Percentiles rank a stretch among this genome's conserved stretches.
Conservation (phyloP, 108 stramenopile species). For the Epithemia pelagica region DNA sequence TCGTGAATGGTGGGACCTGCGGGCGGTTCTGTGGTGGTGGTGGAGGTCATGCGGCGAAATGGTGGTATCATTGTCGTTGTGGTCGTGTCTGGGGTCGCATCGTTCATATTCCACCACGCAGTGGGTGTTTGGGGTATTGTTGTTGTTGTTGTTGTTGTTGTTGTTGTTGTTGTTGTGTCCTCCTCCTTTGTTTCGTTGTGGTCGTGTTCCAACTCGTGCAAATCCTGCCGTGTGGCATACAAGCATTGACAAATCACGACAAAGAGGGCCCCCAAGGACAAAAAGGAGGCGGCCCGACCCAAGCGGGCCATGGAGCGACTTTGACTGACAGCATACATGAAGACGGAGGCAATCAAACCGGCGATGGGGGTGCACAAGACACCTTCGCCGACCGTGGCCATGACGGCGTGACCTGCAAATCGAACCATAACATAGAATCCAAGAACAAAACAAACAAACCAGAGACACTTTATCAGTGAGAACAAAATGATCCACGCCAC, state of each 20-base stretch:
- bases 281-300: conserved; percentile 36
- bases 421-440: background rate
- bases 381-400: background rate
- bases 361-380: conserved; percentile 48
- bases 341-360: conserved; percentile 46
- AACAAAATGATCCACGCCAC: too few species aligned
- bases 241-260: conserved; percentile 59
- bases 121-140: background rate
- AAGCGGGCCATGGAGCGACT: conserved; percentile 59
- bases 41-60: background rate
- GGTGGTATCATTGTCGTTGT: too few species aligned
- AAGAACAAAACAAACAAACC: background rate
- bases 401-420: background rate
- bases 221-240: conserved; percentile 16
- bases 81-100: background rate
- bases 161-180: background rate
- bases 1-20: background rate
- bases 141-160: background rate
- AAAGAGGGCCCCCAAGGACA: conserved; percentile 40
- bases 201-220: background rate
- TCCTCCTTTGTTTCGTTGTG: background rate
- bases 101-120: background rate
- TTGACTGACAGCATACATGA: conserved; percentile 61
- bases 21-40: background rate
- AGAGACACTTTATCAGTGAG: background rate